Evolutionary conservation across 495 filamentous ascomycete species (phyloP).

Genomic region (Penicillium robsamsonii): DNA sequence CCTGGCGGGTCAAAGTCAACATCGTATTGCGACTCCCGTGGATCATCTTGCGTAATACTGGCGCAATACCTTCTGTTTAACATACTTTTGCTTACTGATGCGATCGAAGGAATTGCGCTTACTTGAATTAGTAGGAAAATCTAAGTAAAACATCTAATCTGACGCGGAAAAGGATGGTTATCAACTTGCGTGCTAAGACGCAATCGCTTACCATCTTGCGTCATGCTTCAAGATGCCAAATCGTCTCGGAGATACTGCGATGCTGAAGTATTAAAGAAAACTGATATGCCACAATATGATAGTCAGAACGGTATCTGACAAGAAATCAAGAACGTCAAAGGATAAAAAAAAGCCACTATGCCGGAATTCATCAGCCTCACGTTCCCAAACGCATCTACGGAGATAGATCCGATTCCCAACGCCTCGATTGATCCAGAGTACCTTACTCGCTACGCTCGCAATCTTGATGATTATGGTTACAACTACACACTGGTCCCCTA

Average conservation of each 20-base stretch:
- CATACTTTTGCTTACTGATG: neutral
- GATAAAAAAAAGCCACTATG: slow-evolving; percentile 30
- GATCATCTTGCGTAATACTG: slow-evolving; percentile 2
- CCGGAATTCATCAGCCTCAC: slow-evolving; percentile 56
- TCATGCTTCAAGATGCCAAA: neutral
- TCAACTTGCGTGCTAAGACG: slow-evolving; percentile 12
- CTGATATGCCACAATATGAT: neutral
- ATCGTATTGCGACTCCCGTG: neutral
- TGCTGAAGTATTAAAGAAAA: neutral
- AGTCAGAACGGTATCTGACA: neutral
- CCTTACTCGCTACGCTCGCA: slow-evolving; percentile 47
- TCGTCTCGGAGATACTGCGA: neutral
- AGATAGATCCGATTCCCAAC: slow-evolving; percentile 48
- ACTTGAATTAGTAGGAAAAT: neutral
- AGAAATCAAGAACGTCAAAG: neutral
- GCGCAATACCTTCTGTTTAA: neutral
- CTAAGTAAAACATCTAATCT: neutral
- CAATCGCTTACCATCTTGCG: slow-evolving; percentile 1
- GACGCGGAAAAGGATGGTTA: neutral
- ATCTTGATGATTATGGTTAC: slow-evolving; percentile 52
- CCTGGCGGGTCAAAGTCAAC: neutral
- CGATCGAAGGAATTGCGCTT: neutral
- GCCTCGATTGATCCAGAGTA: slow-evolving; percentile 47
- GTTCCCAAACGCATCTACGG: slow-evolving; percentile 49
- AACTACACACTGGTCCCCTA: slow-evolving; percentile 57